Conservation (phyloP, 306 rosid species). For the Cucumis melo region DNA sequence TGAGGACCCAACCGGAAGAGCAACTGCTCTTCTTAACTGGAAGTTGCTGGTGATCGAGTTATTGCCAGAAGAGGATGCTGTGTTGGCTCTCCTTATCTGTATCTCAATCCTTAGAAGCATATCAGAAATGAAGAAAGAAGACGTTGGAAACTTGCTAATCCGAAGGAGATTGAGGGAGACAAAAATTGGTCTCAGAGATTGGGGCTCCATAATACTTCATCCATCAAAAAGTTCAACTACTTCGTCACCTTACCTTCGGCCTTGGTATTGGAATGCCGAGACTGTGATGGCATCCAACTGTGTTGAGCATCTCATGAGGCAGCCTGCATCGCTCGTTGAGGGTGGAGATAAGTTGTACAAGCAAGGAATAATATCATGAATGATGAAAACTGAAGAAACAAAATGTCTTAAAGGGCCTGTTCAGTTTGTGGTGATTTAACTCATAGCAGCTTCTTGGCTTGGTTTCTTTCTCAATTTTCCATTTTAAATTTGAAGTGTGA, state of each 20-base stretch:
- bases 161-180: conserved; percentile 72
- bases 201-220: conserved; percentile 73
- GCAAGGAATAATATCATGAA: conserved; percentile 38
- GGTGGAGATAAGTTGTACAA: conserved; percentile 73
- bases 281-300: conserved; percentile 31
- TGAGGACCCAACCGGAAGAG: conserved; percentile 58
- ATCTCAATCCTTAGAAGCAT: conserved; percentile 58
- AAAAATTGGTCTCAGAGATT: conserved; percentile 48
- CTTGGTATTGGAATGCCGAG: conserved; percentile 64
- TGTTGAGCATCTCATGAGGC: conserved; percentile 23
- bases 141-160: conserved; percentile 50
- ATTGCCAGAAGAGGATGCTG: conserved; percentile 74
- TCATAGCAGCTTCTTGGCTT: background rate
- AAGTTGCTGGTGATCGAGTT: conserved; percentile 58
- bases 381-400: background rate
- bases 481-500: background rate
- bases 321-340: conserved; percentile 45
- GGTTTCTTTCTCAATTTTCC: background rate
- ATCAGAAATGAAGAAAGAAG: conserved; percentile 64
- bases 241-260: conserved; percentile 55
- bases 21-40: conserved; percentile 83
- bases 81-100: conserved; percentile 57
- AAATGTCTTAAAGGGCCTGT: background rate
- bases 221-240: conserved; percentile 29
- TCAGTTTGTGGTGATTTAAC: background rate